Percentiles rank a stretch among this genome's conserved stretches.
Conservation (phyloP, 2,329 filamentous ascomycete genomes). For the Trichophyton verrucosum region DNA sequence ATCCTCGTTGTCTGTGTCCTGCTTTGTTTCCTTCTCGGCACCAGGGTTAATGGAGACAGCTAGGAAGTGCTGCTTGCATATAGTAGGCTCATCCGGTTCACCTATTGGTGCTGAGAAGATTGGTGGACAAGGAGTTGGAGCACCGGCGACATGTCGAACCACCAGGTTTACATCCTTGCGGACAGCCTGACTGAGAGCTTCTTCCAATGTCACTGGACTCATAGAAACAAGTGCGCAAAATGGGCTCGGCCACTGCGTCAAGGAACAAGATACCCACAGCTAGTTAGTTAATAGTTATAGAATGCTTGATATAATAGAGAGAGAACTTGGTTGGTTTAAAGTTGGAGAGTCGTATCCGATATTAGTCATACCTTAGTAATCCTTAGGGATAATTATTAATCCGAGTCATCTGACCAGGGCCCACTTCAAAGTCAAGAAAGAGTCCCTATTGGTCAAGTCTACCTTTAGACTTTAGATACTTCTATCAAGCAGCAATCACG, state of each 20-base stretch:
- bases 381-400: background rate
- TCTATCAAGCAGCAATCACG: too few species aligned
- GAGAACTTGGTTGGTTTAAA: background rate
- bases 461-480: too few species aligned
- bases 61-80: constrained; percentile 73
- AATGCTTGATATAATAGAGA: background rate
- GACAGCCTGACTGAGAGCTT: constrained; percentile 41
- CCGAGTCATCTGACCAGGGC: background rate
- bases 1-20: constrained; percentile 19
- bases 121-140: constrained; percentile 58
- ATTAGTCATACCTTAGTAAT: background rate
- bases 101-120: constrained; percentile 70
- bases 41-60: constrained; percentile 39
- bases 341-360: background rate
- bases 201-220: constrained; percentile 17
- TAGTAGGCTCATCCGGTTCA: constrained; percentile 61
- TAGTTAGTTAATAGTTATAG: background rate
- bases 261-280: background rate
- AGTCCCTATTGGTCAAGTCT: too few species aligned
- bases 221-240: background rate
- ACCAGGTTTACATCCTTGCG: constrained; percentile 48
- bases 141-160: constrained; percentile 78
- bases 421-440: too few species aligned
- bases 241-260: background rate
- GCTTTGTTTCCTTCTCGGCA: background rate